These are phyloP conservation scores for Aegilops umbellulata DNA, from an alignment of 176 grass and related monocot species.

Conservation along the genomic window DNA sequence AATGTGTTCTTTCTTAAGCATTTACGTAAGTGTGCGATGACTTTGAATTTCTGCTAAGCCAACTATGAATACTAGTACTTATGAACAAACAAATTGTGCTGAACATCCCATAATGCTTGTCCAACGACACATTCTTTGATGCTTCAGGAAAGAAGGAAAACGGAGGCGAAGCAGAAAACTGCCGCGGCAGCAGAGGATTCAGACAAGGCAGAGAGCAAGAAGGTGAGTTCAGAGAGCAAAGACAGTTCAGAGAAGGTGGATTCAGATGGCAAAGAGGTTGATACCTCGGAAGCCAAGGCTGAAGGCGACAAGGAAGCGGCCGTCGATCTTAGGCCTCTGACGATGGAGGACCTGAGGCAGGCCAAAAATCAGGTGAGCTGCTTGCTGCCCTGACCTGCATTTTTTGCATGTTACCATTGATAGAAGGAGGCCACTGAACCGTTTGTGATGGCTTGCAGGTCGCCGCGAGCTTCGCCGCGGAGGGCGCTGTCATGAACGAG, in stretches of 20 bases:
- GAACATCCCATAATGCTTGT: no score
- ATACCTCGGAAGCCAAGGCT: slow-evolving; percentile 17
- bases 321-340: slow-evolving; percentile 68
- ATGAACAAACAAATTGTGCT: neutral
- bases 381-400: neutral
- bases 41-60: neutral
- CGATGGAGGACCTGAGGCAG: slow-evolving; percentile 88
- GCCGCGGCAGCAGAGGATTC: neutral
- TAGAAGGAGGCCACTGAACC: neutral
- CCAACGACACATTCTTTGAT: neutral
- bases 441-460: slow-evolving; percentile 2
- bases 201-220: neutral
- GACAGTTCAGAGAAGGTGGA: neutral
- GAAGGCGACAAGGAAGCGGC: slow-evolving; percentile 28
- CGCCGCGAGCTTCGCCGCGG: slow-evolving; percentile 75
- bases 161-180: slow-evolving; percentile 30
- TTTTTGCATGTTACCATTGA: neutral
- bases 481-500: slow-evolving; percentile 87
- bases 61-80: neutral
- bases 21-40: neutral
- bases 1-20: no score
- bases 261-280: slow-evolving; percentile 6
- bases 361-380: slow-evolving; percentile 90
- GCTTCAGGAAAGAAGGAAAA: slow-evolving; percentile 48
- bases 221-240: slow-evolving; percentile 9